phyloP scores from a whole-genome alignment of 2,329 filamentous ascomycete genomes.

The Ustilaginoidea virens region DNA sequence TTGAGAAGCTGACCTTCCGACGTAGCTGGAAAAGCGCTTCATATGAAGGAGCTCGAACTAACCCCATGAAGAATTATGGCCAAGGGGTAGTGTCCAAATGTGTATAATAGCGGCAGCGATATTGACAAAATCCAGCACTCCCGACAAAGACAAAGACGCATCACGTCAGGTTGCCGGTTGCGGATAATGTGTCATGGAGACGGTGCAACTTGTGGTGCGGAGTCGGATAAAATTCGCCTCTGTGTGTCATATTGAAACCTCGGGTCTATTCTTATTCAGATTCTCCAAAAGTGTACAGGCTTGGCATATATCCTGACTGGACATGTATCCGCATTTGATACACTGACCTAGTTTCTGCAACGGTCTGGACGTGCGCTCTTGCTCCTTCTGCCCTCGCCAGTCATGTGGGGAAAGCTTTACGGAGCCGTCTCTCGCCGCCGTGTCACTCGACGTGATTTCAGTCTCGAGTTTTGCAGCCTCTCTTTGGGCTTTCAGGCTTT shows the following conservation, averaged over 20 bases:
- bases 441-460: constrained; percentile 15
- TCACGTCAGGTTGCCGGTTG: too few species aligned
- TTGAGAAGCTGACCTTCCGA: constrained; percentile 2
- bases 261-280: constrained; percentile 63
- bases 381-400: constrained; percentile 9
- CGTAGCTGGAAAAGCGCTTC: constrained; percentile 38
- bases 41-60: constrained; percentile 16
- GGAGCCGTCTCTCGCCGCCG: constrained; percentile 9
- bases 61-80: constrained; percentile 1
- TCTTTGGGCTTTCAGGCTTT: constrained; percentile 14
- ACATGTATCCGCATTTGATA: constrained; percentile 83
- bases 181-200: too few species aligned
- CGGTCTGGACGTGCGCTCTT: constrained; percentile 18
- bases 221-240: too few species aligned
- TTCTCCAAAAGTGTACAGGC: constrained; percentile 82
- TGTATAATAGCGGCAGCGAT: constrained; percentile 6
- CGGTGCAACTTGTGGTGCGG: too few species aligned
- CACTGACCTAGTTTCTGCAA: constrained; percentile 71
- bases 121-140: too few species aligned
- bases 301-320: constrained; percentile 86
- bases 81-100: constrained; percentile 4
- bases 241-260: constrained; percentile 40
- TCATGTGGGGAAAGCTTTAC: constrained; percentile 20
- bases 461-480: constrained; percentile 13
- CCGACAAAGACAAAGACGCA: too few species aligned